Percentiles rank a stretch among this genome's conserved stretches.
Evolutionary conservation across 2,329 filamentous ascomycete genomes (phyloP).

Genomic region (Lecanicillium sp.): DNA sequence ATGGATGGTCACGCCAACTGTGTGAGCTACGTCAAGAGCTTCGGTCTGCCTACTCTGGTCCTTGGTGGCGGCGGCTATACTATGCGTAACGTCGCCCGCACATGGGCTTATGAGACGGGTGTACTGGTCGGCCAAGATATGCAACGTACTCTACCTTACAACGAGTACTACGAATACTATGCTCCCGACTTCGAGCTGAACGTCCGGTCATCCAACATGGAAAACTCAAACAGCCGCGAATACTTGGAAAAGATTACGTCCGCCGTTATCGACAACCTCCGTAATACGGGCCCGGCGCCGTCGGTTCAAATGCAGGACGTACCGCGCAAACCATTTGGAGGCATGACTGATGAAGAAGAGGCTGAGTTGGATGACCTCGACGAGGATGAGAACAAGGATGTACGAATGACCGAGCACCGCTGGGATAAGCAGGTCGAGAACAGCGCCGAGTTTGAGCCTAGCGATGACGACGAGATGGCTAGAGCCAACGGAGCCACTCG

Average conservation of each 20-base stretch:
- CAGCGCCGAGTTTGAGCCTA: conserved; percentile 78
- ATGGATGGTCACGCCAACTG: conserved; percentile 95
- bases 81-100: conserved; percentile 91
- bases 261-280: conserved; percentile 77
- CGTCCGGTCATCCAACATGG: conserved; percentile 80
- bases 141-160: conserved; percentile 79
- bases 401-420: conserved; percentile 71
- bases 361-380: conserved; percentile 64
- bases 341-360: conserved; percentile 61
- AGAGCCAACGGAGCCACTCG: conserved; percentile 63
- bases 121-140: conserved; percentile 79
- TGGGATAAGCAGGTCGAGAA: conserved; percentile 75
- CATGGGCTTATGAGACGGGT: conserved; percentile 96
- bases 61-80: conserved; percentile 96
- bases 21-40: conserved; percentile 83
- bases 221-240: conserved; percentile 80
- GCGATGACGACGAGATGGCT: conserved; percentile 80
- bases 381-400: conserved; percentile 80
- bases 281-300: conserved; percentile 78
- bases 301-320: conserved; percentile 87
- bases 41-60: conserved; percentile 79
- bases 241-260: conserved; percentile 79
- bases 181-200: conserved; percentile 86
- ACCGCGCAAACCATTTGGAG: conserved; percentile 54
- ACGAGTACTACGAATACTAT: conserved; percentile 96